These are phyloP conservation scores for Carex parvula DNA, from an alignment of 176 grass and related monocot genomes.

Conservation along the genomic window DNA sequence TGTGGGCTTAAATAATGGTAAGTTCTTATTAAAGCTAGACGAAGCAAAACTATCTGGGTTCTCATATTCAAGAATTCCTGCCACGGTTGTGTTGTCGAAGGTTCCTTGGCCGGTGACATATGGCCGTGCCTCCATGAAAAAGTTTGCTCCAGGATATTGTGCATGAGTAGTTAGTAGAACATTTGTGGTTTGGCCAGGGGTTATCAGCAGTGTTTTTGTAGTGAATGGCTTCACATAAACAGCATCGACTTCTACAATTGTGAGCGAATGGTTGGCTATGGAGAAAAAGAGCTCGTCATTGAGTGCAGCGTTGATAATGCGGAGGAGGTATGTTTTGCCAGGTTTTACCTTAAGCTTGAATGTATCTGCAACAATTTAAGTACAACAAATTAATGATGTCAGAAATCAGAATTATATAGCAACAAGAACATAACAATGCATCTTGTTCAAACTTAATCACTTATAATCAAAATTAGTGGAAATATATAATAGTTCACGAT, in stretches of 20 bases:
- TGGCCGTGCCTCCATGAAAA: slow-evolving; percentile 53
- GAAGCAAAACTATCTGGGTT: background rate
- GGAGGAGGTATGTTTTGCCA: slow-evolving; percentile 60
- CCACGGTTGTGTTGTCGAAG: slow-evolving; percentile 78
- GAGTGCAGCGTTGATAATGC: slow-evolving; percentile 79
- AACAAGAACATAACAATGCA: background rate
- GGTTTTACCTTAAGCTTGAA: slow-evolving; percentile 65
- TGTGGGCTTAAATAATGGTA: slow-evolving; percentile 36
- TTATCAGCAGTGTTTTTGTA: slow-evolving; percentile 48
- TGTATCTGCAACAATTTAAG: slow-evolving; percentile 29
- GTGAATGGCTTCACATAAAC: slow-evolving; percentile 68
- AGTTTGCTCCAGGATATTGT: slow-evolving; percentile 27
- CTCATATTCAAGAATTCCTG: slow-evolving; percentile 73
- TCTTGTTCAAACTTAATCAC: background rate
- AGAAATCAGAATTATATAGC: background rate
- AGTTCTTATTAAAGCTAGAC: background rate
- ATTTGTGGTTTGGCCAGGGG: slow-evolving; percentile 69
- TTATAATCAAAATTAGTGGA: background rate
- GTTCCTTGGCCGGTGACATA: slow-evolving; percentile 55
- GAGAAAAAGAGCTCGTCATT: slow-evolving; percentile 92
- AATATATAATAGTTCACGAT: background rate
- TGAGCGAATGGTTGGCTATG: slow-evolving; percentile 67
- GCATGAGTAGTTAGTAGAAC: slow-evolving; percentile 48
- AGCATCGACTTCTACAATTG: slow-evolving; percentile 72
- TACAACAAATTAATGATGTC: background rate